Conservation (phyloP, 441 rosid genomes). For the Jatropha podagrica region DNA sequence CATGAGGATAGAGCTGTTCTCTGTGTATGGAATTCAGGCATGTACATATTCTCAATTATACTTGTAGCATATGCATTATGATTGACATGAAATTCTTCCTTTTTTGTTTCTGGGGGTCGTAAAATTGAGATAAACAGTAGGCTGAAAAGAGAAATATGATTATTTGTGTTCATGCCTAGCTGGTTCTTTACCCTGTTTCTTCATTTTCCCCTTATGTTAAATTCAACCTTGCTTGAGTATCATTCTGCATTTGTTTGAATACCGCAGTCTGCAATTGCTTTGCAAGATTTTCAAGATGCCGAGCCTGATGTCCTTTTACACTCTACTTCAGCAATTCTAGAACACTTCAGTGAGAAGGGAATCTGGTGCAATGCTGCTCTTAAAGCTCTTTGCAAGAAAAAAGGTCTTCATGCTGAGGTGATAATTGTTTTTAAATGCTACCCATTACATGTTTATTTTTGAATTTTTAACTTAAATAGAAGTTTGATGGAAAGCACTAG, state of each 20-base stretch:
- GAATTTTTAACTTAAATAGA: neutral
- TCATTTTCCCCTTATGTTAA: neutral
- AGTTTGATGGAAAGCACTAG: neutral
- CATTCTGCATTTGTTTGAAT: conserved; percentile 26
- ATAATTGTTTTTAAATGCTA: conserved; percentile 8
- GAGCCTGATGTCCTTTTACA: conserved; percentile 79
- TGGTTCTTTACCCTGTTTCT: neutral
- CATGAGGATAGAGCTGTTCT: conserved; percentile 73
- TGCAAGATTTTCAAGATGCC: conserved; percentile 87
- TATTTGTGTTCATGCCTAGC: neutral
- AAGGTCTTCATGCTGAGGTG: conserved; percentile 86
- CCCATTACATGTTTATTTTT: conserved; percentile 6
- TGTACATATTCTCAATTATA: conserved; percentile 26
- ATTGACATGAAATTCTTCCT: neutral
- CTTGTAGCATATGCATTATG: conserved; percentile 12
- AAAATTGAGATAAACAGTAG: conserved; percentile 12
- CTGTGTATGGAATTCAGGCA: conserved; percentile 80
- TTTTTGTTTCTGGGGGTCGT: neutral
- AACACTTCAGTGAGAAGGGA: conserved; percentile 59
- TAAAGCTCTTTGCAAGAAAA: conserved; percentile 87
- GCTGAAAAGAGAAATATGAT: neutral
- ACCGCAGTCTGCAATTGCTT: conserved; percentile 55
- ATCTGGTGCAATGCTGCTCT: conserved; percentile 58
- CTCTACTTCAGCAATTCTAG: conserved; percentile 61
- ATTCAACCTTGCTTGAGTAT: neutral